These are phyloP conservation scores for Alectoria sarmentosa DNA, from an alignment of 495 filamentous ascomycete genomes.

Conservation along the genomic window DNA sequence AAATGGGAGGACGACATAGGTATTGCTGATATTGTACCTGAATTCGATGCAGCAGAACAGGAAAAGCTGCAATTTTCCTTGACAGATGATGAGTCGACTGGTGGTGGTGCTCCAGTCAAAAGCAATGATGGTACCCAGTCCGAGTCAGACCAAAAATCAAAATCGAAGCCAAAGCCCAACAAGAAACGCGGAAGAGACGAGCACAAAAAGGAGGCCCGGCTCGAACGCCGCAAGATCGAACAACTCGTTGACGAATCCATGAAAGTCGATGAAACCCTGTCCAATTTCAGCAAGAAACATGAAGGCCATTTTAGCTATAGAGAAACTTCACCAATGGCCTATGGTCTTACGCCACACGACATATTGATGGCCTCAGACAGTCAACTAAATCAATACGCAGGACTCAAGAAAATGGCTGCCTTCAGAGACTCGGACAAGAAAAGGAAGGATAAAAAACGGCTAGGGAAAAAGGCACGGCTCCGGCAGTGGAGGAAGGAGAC, in stretches of 20 bases:
- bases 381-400: conserved; percentile 83
- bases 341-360: conserved; percentile 81
- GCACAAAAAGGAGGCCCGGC: conserved; percentile 65
- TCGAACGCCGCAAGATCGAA: conserved; percentile 77
- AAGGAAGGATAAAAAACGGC: conserved; percentile 70
- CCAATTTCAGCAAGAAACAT: conserved; percentile 49
- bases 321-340: conserved; percentile 82
- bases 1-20: conserved; percentile 97
- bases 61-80: conserved; percentile 48
- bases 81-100: conserved; percentile 45
- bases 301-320: conserved; percentile 73
- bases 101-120: conserved; percentile 33
- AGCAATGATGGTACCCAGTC: neutral
- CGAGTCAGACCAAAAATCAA: conserved; percentile 24
- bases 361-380: conserved; percentile 86
- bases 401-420: conserved; percentile 86
- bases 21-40: conserved; percentile 83
- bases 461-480: conserved; percentile 86
- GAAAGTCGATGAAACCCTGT: conserved; percentile 57
- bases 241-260: conserved; percentile 77
- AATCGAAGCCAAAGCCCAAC: conserved; percentile 35
- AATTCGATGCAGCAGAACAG: conserved; percentile 62
- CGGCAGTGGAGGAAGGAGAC: conserved; percentile 88
- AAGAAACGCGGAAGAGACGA: conserved; percentile 40
- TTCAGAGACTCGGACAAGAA: conserved; percentile 89